Evolutionary conservation across 306 rosid species (phyloP).

Genomic region (Lagenaria siceraria): DNA sequence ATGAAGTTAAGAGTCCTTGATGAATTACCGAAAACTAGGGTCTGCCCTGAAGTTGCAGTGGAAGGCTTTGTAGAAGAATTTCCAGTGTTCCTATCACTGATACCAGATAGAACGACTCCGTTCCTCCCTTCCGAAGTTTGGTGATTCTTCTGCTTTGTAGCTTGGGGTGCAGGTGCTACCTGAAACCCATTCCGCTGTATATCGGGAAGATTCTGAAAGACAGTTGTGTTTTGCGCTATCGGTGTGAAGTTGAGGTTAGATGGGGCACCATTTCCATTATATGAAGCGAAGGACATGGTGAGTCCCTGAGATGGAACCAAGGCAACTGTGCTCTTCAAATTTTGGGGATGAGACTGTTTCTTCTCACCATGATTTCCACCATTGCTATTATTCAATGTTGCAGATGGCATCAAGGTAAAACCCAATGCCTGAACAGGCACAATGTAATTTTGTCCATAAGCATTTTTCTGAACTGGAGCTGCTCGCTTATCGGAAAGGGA

Average conservation of each 20-base stretch:
- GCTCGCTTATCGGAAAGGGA: constrained; percentile 26
- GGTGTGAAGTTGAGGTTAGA: constrained; percentile 20
- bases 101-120: constrained; percentile 24
- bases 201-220: constrained; percentile 44
- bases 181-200: constrained; percentile 33
- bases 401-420: constrained; percentile 44
- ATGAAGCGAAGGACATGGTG: constrained; percentile 43
- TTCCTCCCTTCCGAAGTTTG: constrained; percentile 29
- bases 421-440: constrained; percentile 47
- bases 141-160: constrained; percentile 32
- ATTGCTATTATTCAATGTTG: constrained; percentile 26
- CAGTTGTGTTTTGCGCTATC: constrained; percentile 10
- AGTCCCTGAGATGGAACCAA: constrained; percentile 42
- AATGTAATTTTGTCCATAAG: constrained; percentile 33
- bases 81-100: constrained; percentile 35
- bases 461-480: constrained; percentile 26
- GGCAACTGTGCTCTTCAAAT: constrained; percentile 36
- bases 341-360: constrained; percentile 27
- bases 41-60: constrained; percentile 25
- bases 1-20: constrained; percentile 45
- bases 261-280: constrained; percentile 15
- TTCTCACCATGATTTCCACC: constrained; percentile 33
- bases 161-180: constrained; percentile 25
- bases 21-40: constrained; percentile 59
- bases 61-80: constrained; percentile 29